Evolutionary conservation across 805 yeast genomes (phyloP).

Genomic region (Ogataea trehaloabstinens): DNA sequence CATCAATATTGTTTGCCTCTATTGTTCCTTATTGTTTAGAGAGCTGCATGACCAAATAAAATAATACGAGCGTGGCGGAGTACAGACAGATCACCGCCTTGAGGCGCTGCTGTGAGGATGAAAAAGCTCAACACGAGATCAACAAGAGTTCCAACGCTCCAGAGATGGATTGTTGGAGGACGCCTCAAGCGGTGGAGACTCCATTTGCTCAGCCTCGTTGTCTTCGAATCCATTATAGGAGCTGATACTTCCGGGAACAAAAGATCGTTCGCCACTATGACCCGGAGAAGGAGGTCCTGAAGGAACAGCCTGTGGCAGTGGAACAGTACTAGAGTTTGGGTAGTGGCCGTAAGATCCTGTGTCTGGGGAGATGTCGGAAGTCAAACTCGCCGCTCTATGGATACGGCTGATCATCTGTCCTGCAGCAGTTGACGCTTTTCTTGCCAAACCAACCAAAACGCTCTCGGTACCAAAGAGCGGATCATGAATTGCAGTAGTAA

Average conservation of each 20-base stretch:
- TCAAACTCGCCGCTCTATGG: not conserved
- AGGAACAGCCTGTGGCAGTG: not conserved
- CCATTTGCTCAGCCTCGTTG: too few relatives aligned
- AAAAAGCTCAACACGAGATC: too few relatives aligned
- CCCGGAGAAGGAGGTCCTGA: not conserved
- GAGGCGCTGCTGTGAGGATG: too few relatives aligned
- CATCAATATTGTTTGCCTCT: too few relatives aligned
- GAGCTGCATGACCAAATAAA: too few relatives aligned
- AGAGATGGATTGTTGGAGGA: too few relatives aligned
- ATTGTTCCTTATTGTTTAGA: too few relatives aligned
- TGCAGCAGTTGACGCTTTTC: constrained; percentile 14
- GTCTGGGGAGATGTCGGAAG: not conserved
- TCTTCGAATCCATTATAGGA: not conserved
- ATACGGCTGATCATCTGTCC: constrained; percentile 2
- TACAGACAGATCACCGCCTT: too few relatives aligned
- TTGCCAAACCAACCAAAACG: constrained; percentile 8
- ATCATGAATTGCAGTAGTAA: constrained; percentile 13
- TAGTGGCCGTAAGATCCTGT: too few relatives aligned
- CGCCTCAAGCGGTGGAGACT: too few relatives aligned
- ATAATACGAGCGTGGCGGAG: too few relatives aligned
- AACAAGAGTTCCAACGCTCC: too few relatives aligned
- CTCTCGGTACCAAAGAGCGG: constrained; percentile 2
- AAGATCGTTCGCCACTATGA: not conserved
- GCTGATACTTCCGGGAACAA: not conserved
- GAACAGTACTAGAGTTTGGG: not conserved